Conservation (phyloP, 495 filamentous ascomycete species). For the Lindgomyces ingoldianus region DNA sequence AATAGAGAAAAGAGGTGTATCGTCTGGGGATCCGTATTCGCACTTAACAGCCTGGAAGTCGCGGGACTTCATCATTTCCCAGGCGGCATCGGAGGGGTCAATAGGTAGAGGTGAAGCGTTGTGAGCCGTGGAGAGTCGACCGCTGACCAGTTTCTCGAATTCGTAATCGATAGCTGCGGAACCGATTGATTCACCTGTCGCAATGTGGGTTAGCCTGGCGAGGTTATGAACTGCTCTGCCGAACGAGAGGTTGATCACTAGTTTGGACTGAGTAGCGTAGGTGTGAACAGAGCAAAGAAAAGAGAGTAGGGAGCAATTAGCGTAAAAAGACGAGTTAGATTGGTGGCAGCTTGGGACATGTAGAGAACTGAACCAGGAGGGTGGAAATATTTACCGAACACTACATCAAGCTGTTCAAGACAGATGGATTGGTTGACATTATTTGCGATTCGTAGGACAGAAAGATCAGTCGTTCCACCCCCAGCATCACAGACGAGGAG, state of each 20-base stretch:
- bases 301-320: too few species aligned
- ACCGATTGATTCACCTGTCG: conserved; percentile 35
- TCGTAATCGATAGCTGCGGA: conserved; percentile 41
- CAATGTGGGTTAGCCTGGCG: not conserved
- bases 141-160: conserved; percentile 38
- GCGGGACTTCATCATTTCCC: conserved; percentile 42
- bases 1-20: conserved; percentile 43
- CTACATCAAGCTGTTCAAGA: conserved; percentile 49
- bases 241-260: too few species aligned
- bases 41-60: conserved; percentile 44
- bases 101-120: conserved; percentile 17
- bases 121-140: conserved; percentile 31
- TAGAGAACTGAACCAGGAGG: not conserved
- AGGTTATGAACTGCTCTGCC: too few species aligned
- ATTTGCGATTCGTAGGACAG: conserved; percentile 37
- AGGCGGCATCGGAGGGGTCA: conserved; percentile 36
- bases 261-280: too few species aligned
- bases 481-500: conserved; percentile 59
- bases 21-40: conserved; percentile 44
- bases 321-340: too few species aligned
- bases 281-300: too few species aligned
- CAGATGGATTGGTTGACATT: conserved; percentile 38
- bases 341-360: too few species aligned
- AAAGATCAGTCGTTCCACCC: conserved; percentile 54
- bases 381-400: conserved; percentile 28